phyloP scores from a whole-genome alignment of 768 basidiomycete genomes.

The Daedaleopsis nitida region DNA sequence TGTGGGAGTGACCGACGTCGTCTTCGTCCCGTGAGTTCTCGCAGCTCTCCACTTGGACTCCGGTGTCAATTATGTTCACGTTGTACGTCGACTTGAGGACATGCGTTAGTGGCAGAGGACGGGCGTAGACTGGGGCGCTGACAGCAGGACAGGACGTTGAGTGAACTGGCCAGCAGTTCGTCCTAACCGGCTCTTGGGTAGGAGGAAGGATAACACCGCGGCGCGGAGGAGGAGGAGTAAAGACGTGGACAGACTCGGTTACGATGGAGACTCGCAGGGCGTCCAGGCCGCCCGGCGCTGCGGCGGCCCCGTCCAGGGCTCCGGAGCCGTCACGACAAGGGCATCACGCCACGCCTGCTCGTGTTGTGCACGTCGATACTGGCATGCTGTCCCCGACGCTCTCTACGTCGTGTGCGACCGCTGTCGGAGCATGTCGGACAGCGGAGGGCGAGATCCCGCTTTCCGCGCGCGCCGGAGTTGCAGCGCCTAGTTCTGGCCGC shows the following conservation, averaged over 20 bases:
- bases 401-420: neutral
- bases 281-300: neutral
- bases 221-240: neutral
- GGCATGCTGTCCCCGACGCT: neutral
- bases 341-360: neutral
- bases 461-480: neutral
- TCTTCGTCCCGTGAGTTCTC: constrained; percentile 5
- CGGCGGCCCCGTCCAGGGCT: neutral
- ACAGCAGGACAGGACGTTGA: constrained; percentile 15
- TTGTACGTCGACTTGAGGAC: neutral
- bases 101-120: neutral
- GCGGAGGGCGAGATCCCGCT: no score
- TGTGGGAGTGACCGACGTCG: constrained; percentile 14
- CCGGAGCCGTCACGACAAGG: neutral
- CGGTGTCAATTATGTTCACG: neutral
- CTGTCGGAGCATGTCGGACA: neutral
- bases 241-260: constrained; percentile 2
- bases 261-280: constrained; percentile 16
- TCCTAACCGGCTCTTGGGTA: constrained; percentile 14
- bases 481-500: no score
- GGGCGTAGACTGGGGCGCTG: neutral
- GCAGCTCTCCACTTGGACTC: constrained; percentile 3
- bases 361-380: neutral
- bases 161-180: constrained; percentile 25
- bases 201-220: constrained; percentile 1